phyloP scores from a whole-genome alignment of 2,329 filamentous ascomycete genomes.

The Chrysosporium keratinophilum region DNA sequence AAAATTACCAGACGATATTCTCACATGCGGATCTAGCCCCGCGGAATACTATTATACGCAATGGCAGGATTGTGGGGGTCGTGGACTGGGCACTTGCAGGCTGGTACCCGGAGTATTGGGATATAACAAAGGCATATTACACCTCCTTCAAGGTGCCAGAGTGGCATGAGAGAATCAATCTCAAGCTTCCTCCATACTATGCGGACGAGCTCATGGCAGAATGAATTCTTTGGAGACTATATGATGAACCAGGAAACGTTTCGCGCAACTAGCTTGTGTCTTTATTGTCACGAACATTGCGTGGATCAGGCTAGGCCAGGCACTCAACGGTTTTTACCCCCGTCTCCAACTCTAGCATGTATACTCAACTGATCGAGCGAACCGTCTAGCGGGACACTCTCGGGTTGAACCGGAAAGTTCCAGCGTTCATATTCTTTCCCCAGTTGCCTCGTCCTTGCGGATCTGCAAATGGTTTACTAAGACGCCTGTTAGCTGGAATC shows the following conservation, averaged over 20 bases:
- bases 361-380: not conserved
- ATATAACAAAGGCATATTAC: conserved; percentile 18
- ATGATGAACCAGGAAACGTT: conserved; percentile 16
- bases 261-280: conserved; percentile 9
- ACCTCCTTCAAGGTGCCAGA: conserved; percentile 15
- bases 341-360: not conserved
- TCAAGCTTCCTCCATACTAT: conserved; percentile 17
- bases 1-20: conserved; percentile 9
- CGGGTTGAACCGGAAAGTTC: not conserved
- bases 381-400: not conserved
- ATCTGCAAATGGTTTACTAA: not conserved
- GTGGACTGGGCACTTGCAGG: conserved; percentile 23
- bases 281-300: conserved; percentile 11
- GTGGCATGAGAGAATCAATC: conserved; percentile 14
- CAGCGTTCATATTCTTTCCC: conserved; percentile 7
- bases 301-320: conserved; percentile 9
- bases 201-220: conserved; percentile 15
- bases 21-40: conserved; percentile 21
- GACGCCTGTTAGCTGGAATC: not conserved
- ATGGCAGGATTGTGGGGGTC: conserved; percentile 19
- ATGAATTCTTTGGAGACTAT: conserved; percentile 14
- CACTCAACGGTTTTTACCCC: too few relatives aligned
- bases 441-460: conserved; percentile 6
- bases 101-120: conserved; percentile 20
- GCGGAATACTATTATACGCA: conserved; percentile 20